phyloP scores from a whole-genome alignment of 495 filamentous ascomycete species.

The Xylaria cubensis region DNA sequence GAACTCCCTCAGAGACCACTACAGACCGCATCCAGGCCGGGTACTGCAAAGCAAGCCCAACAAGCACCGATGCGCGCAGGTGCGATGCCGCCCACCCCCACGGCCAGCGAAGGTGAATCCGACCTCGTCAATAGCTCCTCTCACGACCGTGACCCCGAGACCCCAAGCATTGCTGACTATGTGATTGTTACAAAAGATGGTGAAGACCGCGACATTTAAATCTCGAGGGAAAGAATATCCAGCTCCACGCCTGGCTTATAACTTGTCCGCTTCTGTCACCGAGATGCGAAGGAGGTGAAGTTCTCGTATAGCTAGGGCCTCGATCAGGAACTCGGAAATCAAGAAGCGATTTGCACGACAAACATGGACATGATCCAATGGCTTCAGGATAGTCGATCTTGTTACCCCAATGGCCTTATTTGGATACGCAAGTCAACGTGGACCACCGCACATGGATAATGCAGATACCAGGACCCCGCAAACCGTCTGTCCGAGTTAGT shows the following conservation, averaged over 20 bases:
- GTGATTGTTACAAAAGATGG: constrained; percentile 43
- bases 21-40: constrained; percentile 47
- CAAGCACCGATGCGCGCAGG: constrained; percentile 54
- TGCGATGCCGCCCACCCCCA: constrained; percentile 60
- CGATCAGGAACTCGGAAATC: neutral
- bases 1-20: constrained; percentile 40
- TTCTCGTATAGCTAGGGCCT: neutral
- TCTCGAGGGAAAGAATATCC: neutral
- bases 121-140: constrained; percentile 45
- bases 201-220: constrained; percentile 42
- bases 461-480: neutral
- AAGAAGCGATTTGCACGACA: constrained; percentile 1
- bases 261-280: neutral
- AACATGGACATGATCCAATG: neutral
- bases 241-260: neutral
- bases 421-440: constrained; percentile 24
- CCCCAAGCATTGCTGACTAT: constrained; percentile 42
- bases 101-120: constrained; percentile 66
- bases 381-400: constrained; percentile 23
- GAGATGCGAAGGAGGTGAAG: neutral
- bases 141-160: constrained; percentile 36
- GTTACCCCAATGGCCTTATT: neutral
- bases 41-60: constrained; percentile 49
- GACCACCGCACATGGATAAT: neutral
- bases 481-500: neutral